Evolutionary conservation across 257 asterid species (phyloP).

Genomic region (Solanum medicagineum): DNA sequence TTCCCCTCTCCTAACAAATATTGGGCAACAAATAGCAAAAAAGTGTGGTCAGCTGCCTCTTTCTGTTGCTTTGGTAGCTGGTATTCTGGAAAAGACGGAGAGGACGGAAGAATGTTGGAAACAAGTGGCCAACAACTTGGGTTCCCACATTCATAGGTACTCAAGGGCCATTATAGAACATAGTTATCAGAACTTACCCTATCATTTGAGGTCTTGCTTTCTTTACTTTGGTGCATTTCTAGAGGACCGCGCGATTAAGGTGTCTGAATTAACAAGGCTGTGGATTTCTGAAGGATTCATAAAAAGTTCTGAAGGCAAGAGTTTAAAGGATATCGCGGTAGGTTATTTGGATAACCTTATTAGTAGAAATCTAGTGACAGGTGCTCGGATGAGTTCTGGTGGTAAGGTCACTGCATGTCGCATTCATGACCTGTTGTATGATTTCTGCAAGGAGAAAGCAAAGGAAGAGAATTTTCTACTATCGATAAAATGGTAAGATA

Average conservation of each 20-base stretch:
- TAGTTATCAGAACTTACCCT: constrained; percentile 6
- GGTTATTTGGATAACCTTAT: constrained; percentile 5
- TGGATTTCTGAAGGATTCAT: constrained; percentile 19
- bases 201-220: constrained; percentile 7
- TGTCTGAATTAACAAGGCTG: neutral
- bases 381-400: neutral
- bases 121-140: neutral
- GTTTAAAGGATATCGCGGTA: constrained; percentile 6
- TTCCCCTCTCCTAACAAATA: neutral
- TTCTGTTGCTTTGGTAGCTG: constrained; percentile 2
- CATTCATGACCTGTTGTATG: constrained; percentile 4
- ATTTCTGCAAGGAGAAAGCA: constrained; percentile 1
- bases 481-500: neutral
- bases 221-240: constrained; percentile 7
- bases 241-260: neutral
- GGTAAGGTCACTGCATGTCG: constrained; percentile 1
- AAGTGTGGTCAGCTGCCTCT: neutral
- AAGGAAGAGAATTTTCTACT: neutral
- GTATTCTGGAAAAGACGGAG: neutral
- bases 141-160: neutral
- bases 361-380: neutral
- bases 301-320: neutral
- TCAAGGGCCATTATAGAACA: neutral
- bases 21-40: neutral
- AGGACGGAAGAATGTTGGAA: neutral